Evolutionary conservation across 345 rosid genomes (phyloP).

Genomic region (Eucalyptus regnans): DNA sequence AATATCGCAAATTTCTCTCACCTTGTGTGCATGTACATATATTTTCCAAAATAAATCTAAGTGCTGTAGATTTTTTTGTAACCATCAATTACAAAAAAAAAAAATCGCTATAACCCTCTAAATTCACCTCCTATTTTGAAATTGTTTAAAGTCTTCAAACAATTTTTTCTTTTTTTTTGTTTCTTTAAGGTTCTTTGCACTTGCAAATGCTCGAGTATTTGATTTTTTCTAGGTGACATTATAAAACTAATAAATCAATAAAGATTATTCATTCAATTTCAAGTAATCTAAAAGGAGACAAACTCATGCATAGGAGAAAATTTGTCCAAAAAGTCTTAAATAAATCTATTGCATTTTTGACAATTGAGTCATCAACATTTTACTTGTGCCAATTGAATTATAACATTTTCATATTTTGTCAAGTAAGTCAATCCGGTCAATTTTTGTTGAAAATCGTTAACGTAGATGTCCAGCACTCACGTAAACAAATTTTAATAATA

Average conservation of each 20-base stretch:
- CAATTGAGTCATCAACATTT: rapidly evolving
- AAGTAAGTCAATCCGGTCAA: rapidly evolving
- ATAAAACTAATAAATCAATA: neutral
- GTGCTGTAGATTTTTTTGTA: too few relatives aligned
- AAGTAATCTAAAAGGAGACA: neutral
- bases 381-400: rapidly evolving
- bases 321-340: rapidly evolving
- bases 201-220: neutral
- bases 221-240: neutral
- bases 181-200: neutral
- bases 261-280: neutral
- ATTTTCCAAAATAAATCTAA: neutral
- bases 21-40: neutral
- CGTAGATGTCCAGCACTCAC: rapidly evolving
- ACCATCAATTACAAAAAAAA: neutral
- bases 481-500: rapidly evolving
- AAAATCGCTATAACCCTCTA: neutral
- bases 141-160: neutral
- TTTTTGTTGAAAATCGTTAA: rapidly evolving
- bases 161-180: neutral
- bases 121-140: neutral
- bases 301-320: neutral
- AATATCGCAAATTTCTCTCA: neutral
- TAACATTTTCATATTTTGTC: too few relatives aligned
- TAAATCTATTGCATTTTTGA: rapidly evolving